These are phyloP conservation scores for Rasamsonia emersonii DNA, from an alignment of 2,329 filamentous ascomycete species.

Conservation along the genomic window DNA sequence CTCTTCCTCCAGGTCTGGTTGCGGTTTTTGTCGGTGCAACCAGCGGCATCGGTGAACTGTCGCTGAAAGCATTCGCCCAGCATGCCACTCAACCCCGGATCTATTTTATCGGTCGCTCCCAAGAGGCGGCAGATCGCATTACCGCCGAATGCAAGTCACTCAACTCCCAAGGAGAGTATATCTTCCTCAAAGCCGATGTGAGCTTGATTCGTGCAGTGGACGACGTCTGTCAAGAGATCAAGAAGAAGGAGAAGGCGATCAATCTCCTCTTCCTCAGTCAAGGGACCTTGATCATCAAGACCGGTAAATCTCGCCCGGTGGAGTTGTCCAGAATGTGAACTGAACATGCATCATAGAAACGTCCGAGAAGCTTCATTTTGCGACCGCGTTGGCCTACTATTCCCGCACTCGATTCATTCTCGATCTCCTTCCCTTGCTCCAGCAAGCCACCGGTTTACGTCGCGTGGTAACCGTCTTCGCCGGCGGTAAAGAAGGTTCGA, in stretches of 20 bases:
- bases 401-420: constrained; percentile 48
- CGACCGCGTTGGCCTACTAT: constrained; percentile 47
- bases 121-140: constrained; percentile 34
- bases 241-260: constrained; percentile 41
- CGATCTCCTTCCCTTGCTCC: constrained; percentile 50
- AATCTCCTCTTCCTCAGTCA: constrained; percentile 49
- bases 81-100: constrained; percentile 33
- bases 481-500: constrained; percentile 43
- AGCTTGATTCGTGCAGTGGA: constrained; percentile 43
- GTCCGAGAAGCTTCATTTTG: constrained; percentile 47
- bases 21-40: constrained; percentile 46
- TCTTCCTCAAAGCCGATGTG: constrained; percentile 39
- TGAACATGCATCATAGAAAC: constrained; percentile 39
- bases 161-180: constrained; percentile 38
- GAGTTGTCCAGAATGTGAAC: not conserved
- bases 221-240: constrained; percentile 42
- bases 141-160: constrained; percentile 33
- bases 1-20: constrained; percentile 33
- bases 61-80: constrained; percentile 38
- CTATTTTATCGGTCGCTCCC: constrained; percentile 43
- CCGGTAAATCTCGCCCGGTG: constrained; percentile 5
- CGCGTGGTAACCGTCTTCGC: constrained; percentile 50
- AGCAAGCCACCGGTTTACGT: constrained; percentile 37
- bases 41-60: constrained; percentile 42
- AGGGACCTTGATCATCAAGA: constrained; percentile 33